Evolutionary conservation across 2,329 filamentous ascomycete species (phyloP), one percentile per base, ranked within the genome.

Genomic region (Paracoccidioides lutzii): DNA sequence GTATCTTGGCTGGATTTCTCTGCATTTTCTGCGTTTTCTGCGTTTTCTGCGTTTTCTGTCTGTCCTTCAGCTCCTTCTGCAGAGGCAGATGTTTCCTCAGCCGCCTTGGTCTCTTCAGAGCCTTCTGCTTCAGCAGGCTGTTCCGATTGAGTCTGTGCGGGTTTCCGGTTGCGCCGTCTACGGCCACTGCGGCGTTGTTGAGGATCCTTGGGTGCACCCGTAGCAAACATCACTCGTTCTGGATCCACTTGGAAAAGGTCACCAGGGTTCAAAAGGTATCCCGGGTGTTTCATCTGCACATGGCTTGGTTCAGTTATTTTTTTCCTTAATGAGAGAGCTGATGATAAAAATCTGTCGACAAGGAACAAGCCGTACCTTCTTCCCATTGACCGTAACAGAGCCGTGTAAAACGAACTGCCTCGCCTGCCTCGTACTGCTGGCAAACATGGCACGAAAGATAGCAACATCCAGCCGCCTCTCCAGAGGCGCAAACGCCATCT

Each of bases 231-330:
- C 56, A 98, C 93, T 63, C 85, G 83, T 42, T 95, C 88, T 40
- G 87, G 79, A 22, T 96, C 87, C 64, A 98, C 91, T 69, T 95
- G 89, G 78, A 98, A 98, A 83, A 98, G 88, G 70, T 98, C 93
- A 63, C 93, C 93, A 2, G 93, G 94, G 71, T 98, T 98, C 42
- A 98, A 81, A 61, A 90, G 83, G 71, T 98, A 98, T 55, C 89
- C 87, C 7, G 93, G 90, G 67, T 93, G 88, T 60, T 81, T 78
- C 87, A 97, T 95, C 91, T 95, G 63, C 10, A 46, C 22, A 22
- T 22, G 22, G 22, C 22, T 22, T 22, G 22, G 22, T 22, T 22
- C 22, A 22, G 22, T 22, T 22, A 22, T 22, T 50, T 33, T 46
- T 22, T 22, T n/a, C n/a, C 22, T 2, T 22, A 22, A 22, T 22